Conservation (phyloP, 2,329 filamentous ascomycete species). For the Pseudocercospora ulei region DNA sequence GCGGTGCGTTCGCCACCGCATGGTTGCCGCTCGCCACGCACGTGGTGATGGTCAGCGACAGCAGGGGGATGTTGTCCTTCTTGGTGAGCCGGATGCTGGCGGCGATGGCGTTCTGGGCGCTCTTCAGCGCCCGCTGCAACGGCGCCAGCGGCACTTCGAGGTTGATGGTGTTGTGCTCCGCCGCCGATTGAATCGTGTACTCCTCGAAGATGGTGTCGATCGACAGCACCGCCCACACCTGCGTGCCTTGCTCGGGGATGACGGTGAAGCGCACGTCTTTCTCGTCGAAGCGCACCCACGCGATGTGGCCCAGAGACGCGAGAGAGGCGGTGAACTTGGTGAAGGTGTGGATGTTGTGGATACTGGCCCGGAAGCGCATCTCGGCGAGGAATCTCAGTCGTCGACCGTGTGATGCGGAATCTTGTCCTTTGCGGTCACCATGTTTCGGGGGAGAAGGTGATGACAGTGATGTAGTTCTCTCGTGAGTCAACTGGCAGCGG, state of each 20-base stretch:
- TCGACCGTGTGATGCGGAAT: slow-evolving; percentile 1
- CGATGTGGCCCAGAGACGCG: slow-evolving; percentile 64
- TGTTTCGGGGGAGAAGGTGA: not conserved
- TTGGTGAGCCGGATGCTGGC: slow-evolving; percentile 86
- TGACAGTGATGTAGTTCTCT: no score
- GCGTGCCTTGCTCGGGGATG: slow-evolving; percentile 84
- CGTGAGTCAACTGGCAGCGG: no score
- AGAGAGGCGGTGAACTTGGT: slow-evolving; percentile 53
- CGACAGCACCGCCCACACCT: slow-evolving; percentile 60
- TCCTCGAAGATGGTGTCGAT: slow-evolving; percentile 72
- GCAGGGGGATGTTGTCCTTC: slow-evolving; percentile 73
- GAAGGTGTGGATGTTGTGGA: slow-evolving; percentile 35
- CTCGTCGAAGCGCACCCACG: slow-evolving; percentile 82
- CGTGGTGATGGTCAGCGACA: slow-evolving; percentile 82
- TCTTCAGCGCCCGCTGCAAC: slow-evolving; percentile 83
- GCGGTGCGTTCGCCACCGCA: slow-evolving; percentile 24
- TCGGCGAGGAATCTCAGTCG: slow-evolving; percentile 29
- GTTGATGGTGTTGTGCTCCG: slow-evolving; percentile 80
- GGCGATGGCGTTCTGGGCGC: slow-evolving; percentile 68
- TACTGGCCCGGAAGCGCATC: slow-evolving; percentile 33
- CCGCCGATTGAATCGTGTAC: slow-evolving; percentile 78
- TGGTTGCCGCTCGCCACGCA: slow-evolving; percentile 52
- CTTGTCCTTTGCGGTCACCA: slow-evolving; percentile 1
- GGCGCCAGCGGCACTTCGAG: slow-evolving; percentile 84
- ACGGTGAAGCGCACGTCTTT: slow-evolving; percentile 87